Base-by-base conservation (phyloP, 2,329 filamentous ascomycete species). In the Immersiporthe knoxdaviesiana region DNA sequence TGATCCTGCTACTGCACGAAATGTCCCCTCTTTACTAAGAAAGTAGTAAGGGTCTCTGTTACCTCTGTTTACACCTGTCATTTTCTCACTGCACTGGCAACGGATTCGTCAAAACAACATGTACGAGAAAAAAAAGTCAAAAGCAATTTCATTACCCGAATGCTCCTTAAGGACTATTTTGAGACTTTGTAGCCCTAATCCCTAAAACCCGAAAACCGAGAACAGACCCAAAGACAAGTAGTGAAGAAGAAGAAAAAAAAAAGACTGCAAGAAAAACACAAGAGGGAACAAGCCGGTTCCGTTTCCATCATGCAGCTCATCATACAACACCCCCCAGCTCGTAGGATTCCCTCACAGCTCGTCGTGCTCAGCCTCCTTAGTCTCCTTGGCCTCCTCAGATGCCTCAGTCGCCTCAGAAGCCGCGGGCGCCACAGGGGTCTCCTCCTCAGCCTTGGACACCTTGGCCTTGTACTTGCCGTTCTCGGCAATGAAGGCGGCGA, bases 401-500 rank as follows among this genome's bases (percentile, higher is more conserved):
- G 79, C 78, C 77, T 88, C 85, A 35, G 83, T 82, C 73, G 79
- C 78, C 77, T 88, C 85, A 35, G 83, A 83, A 75, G 86, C 80
- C 74, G 85, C 84, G 68, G 84, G 83, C 58, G 84, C 83, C 68
- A 83, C 81, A 50, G 80, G 77, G 24, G 80, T 82, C 78, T 90
- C 85, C 75, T 84, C 83, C 47, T 81, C 80, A 74, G 87, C 86
- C 74, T 85, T 83, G 68, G 84, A 81, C 72, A 91, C 89, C 76
- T 91, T 89, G 73, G 92, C 89, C 82, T 91, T 90, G 87, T 97
- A 88, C 83, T 94, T 96, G 82, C 96, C 96, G 81, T 96, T 97
- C 86, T 97, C 94, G 83, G 93, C 90, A 81, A 99, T 88, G 85
- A 99, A 99, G 77, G 91, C 87, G 77, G 92, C 91, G 71, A 99